Evolutionary conservation across 371 early-diverging fungal species (phyloP).

Genomic region (Batkoa obscura): DNA sequence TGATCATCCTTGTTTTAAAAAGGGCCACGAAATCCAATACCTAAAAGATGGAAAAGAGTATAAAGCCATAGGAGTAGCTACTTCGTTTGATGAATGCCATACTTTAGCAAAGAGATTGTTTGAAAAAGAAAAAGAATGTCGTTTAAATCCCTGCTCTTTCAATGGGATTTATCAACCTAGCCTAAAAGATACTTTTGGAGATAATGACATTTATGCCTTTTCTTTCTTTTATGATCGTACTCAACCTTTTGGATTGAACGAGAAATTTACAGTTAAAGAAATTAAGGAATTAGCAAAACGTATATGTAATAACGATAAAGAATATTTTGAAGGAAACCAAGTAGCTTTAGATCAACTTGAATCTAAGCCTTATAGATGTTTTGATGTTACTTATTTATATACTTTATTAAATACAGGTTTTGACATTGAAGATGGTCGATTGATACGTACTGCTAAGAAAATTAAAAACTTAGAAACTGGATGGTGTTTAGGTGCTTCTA

Average conservation of each 20-base stretch:
- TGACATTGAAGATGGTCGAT: conserved; percentile 47
- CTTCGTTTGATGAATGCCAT: conserved; percentile 29
- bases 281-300: conserved; percentile 36
- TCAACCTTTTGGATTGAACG: conserved; percentile 43
- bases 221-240: conserved; percentile 87
- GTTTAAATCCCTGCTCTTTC: conserved; percentile 56
- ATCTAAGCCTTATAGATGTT: conserved; percentile 51
- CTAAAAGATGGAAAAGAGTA: conserved; percentile 9
- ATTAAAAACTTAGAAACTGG: conserved; percentile 83
- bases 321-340: conserved; percentile 14
- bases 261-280: conserved; percentile 39
- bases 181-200: conserved; percentile 38
- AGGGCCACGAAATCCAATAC: conserved; percentile 16
- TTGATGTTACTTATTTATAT: conserved; percentile 74
- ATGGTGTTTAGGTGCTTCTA: conserved; percentile 88
- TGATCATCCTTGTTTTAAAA: conserved; percentile 36
- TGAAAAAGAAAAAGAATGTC: conserved; percentile 34
- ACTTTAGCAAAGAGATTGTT: conserved; percentile 30
- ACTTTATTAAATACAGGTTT: conserved; percentile 64
- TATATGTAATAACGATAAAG: conserved; percentile 38
- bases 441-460: conserved; percentile 68
- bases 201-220: conserved; percentile 75
- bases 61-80: conserved; percentile 30
- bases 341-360: conserved; percentile 17
- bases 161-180: conserved; percentile 82